Evolutionary conservation across 2,329 filamentous ascomycete genomes (phyloP).

Genomic region (Aspergillus carbonarius): DNA sequence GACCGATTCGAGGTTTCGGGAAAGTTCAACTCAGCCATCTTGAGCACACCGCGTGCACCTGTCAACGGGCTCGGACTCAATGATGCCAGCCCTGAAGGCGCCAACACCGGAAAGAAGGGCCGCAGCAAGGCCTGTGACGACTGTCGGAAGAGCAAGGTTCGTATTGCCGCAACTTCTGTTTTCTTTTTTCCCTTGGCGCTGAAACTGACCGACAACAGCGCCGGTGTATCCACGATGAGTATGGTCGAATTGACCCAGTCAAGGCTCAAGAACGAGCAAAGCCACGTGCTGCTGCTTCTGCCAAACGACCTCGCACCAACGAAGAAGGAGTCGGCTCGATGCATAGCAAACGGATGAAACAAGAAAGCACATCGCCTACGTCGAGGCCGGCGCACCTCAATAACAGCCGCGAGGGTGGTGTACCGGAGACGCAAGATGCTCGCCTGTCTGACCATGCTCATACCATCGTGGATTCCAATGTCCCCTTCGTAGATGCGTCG

Average conservation of each 20-base stretch:
- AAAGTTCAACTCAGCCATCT: constrained; percentile 25
- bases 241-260: constrained; percentile 62
- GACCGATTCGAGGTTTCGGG: constrained; percentile 31
- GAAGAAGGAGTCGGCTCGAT: constrained; percentile 36
- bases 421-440: constrained; percentile 14
- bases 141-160: constrained; percentile 66
- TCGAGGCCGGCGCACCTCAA: constrained; percentile 23
- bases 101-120: constrained; percentile 53
- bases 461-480: constrained; percentile 8
- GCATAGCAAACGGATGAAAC: constrained; percentile 36
- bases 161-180: constrained; percentile 20
- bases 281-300: constrained; percentile 56
- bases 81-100: constrained; percentile 35
- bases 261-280: constrained; percentile 63
- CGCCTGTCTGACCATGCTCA: constrained; percentile 16
- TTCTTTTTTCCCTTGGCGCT: not conserved
- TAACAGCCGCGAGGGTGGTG: constrained; percentile 18
- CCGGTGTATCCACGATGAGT: constrained; percentile 66
- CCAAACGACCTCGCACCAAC: constrained; percentile 53
- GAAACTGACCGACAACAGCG: constrained; percentile 47
- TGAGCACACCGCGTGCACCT: constrained; percentile 28
- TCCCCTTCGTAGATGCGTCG: not conserved
- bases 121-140: constrained; percentile 65
- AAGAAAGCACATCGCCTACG: constrained; percentile 32
- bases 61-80: constrained; percentile 27